phyloP scores from a whole-genome alignment of 164 flowering plant species.

The Umbellularia californica region DNA sequence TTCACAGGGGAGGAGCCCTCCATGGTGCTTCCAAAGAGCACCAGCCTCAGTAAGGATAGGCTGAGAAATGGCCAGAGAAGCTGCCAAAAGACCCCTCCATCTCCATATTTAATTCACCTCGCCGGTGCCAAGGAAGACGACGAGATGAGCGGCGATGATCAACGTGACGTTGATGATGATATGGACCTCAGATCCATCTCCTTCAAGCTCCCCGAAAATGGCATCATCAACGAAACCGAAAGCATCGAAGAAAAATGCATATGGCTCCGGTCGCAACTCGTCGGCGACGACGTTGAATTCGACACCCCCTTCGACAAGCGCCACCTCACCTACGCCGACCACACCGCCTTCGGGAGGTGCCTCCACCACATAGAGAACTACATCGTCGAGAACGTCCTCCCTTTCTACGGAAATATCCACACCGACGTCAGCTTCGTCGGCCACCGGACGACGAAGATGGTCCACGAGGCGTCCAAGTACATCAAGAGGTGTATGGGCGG shows the following conservation, averaged over 20 bases:
- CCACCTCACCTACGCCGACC: conserved; percentile 11
- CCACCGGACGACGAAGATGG: conserved; percentile 20
- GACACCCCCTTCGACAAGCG: conserved; percentile 11
- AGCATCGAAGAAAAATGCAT: conserved; percentile 2
- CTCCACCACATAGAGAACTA: conserved; percentile 14
- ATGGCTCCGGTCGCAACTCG: conserved; percentile 7
- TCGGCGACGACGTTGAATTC: conserved; percentile 2
- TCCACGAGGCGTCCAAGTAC: conserved; percentile 19
- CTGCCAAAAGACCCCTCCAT: not conserved
- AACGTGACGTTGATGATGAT: not conserved
- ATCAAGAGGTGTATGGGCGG: conserved; percentile 27
- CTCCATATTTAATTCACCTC: not conserved
- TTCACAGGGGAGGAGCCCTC: not conserved
- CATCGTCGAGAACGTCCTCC: conserved; percentile 11
- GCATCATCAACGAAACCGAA: not conserved
- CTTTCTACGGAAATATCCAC: conserved; percentile 17
- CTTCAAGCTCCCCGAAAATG: not conserved
- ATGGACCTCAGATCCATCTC: not conserved
- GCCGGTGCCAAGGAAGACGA: not conserved
- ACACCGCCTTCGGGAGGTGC: conserved; percentile 20
- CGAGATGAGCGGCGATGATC: not conserved
- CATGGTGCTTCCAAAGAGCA: not conserved
- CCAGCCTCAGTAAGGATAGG: not conserved
- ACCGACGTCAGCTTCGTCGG: conserved; percentile 26
- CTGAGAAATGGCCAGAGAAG: not conserved